Conservation (phyloP, 2,329 filamentous ascomycete genomes). For the Macrophomina pseudophaseolina region DNA sequence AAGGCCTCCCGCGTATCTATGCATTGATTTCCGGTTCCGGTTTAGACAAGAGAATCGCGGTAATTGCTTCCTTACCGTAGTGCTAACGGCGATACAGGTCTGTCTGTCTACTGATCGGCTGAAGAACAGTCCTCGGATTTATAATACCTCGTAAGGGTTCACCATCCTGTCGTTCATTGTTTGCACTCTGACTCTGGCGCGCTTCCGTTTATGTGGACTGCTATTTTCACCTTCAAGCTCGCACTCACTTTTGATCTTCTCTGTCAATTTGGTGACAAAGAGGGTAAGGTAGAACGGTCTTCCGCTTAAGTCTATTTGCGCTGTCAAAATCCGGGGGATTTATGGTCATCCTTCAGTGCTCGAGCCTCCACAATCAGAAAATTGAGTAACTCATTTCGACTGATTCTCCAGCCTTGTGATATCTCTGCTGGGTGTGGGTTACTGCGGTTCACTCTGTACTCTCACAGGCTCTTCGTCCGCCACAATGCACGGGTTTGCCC, state of each 20-base stretch:
- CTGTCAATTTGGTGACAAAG: background rate
- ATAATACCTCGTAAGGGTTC: constrained; percentile 26
- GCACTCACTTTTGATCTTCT: background rate
- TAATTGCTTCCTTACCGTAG: constrained; percentile 33
- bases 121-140: constrained; percentile 30
- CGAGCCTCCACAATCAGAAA: too few relatives aligned
- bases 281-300: background rate
- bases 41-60: background rate
- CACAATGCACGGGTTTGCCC: too few relatives aligned
- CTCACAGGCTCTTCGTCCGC: background rate
- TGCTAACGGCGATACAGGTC: constrained; percentile 37
- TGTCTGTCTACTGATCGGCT: constrained; percentile 32
- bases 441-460: background rate
- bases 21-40: background rate
- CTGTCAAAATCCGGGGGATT: background rate
- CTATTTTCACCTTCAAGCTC: background rate
- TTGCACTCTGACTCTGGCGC: background rate
- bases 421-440: background rate
- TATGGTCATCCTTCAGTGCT: too few relatives aligned
- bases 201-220: background rate
- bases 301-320: background rate
- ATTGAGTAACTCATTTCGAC: background rate
- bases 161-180: background rate
- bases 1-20: background rate
- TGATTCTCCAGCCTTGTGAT: too few relatives aligned